phyloP scores from a whole-genome alignment of 345 rosid genomes.

The Isatis tinctoria region DNA sequence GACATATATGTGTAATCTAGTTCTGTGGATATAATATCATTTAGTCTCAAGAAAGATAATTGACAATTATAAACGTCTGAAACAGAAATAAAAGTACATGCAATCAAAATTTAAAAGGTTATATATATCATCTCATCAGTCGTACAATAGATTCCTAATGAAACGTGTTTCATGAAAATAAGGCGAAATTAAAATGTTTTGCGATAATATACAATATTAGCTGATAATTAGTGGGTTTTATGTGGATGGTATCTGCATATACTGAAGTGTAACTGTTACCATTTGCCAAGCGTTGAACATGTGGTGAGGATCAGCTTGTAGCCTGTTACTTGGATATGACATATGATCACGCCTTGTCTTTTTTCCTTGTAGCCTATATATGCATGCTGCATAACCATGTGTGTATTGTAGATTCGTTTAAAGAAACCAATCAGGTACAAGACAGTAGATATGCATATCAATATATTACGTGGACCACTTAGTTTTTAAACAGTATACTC shows the following conservation, averaged over 20 bases:
- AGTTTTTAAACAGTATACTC: background rate
- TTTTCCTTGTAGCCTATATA: background rate
- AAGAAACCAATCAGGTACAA: background rate
- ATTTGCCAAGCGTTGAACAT: slow-evolving; percentile 14
- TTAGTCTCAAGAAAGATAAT: background rate
- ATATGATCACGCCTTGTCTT: slow-evolving; percentile 6
- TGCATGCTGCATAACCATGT: background rate
- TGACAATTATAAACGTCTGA: background rate
- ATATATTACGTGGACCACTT: slow-evolving; percentile 7
- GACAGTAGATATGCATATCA: background rate
- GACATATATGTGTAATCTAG: background rate
- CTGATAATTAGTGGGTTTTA: background rate
- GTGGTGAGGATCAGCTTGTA: slow-evolving; percentile 27
- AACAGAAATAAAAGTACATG: background rate
- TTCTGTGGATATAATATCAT: background rate
- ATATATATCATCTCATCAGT: background rate
- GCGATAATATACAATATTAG: background rate
- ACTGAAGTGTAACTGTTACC: slow-evolving; percentile 1
- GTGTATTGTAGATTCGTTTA: background rate
- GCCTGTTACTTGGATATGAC: slow-evolving; percentile 17
- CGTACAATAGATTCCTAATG: background rate
- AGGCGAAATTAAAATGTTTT: background rate
- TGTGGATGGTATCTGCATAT: slow-evolving; percentile 4
- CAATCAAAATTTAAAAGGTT: background rate
- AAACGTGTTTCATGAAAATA: background rate